phyloP scores from a whole-genome alignment of 768 basidiomycete species.

The Boletus fagicola region DNA sequence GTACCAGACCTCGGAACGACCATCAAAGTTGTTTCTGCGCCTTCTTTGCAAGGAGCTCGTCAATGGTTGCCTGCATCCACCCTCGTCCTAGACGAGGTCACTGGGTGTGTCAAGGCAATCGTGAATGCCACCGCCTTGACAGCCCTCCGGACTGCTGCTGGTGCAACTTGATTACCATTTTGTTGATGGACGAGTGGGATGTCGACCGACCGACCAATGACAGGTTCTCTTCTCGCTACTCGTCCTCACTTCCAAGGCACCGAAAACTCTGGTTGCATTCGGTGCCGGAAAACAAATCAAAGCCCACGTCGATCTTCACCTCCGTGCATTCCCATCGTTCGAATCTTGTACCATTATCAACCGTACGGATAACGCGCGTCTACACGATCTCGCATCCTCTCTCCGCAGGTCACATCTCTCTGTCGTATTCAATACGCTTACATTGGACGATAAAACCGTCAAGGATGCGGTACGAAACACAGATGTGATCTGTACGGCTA shows the following conservation, averaged over 20 bases:
- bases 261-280: conserved; percentile 55
- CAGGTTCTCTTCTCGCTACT: conserved; percentile 70
- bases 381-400: conserved; percentile 35
- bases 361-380: conserved; percentile 52
- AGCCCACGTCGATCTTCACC: conserved; percentile 61
- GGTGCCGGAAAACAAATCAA: conserved; percentile 73
- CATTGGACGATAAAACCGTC: conserved; percentile 9
- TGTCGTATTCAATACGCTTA: conserved; percentile 13
- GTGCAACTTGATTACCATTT: conserved; percentile 34
- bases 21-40: conserved; percentile 82
- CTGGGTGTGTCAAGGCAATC: conserved; percentile 68
- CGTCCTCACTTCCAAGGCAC: conserved; percentile 42
- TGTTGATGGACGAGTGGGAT: background rate
- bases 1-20: conserved; percentile 53
- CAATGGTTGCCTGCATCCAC: conserved; percentile 76
- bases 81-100: conserved; percentile 67
- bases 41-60: conserved; percentile 40
- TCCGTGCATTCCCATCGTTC: conserved; percentile 57
- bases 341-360: conserved; percentile 58
- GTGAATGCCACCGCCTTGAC: conserved; percentile 79
- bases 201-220: background rate
- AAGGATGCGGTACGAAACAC: conserved; percentile 16
- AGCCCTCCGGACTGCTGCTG: conserved; percentile 79
- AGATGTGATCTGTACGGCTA: conserved; percentile 68
- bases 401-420: conserved; percentile 32